phyloP scores from a whole-genome alignment of 2,329 filamentous ascomycete species.

The Aspergillus quadricinctus region DNA sequence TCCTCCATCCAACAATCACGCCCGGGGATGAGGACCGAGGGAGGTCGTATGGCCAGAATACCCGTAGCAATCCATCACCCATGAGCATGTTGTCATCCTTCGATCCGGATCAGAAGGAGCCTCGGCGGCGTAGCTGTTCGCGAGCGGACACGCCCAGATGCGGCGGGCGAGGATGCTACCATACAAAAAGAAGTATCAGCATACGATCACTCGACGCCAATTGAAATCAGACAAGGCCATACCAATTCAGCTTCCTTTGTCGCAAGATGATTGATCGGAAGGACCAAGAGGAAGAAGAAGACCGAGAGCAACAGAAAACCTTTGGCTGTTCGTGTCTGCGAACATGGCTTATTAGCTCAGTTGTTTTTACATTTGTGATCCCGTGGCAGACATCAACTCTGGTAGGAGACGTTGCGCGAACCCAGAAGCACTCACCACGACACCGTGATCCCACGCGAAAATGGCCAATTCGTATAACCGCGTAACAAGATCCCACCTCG shows the following conservation, averaged over 20 bases:
- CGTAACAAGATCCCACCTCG: slow-evolving; percentile 96
- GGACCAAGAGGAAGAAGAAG: slow-evolving; percentile 76
- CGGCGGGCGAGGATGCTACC: slow-evolving; percentile 73
- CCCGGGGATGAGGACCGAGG: slow-evolving; percentile 67
- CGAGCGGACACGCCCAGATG: slow-evolving; percentile 84
- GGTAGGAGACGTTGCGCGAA: slow-evolving; percentile 9
- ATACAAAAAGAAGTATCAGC: neutral
- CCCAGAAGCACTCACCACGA: slow-evolving; percentile 63
- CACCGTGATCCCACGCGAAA: slow-evolving; percentile 98
- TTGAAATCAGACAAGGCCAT: slow-evolving; percentile 24
- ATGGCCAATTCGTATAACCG: slow-evolving; percentile 94
- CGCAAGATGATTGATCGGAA: slow-evolving; percentile 81
- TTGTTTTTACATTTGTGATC: neutral
- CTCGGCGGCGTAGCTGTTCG: slow-evolving; percentile 88
- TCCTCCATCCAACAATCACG: slow-evolving; percentile 91
- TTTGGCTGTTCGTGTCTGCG: slow-evolving; percentile 75
- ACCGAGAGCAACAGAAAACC: slow-evolving; percentile 78
- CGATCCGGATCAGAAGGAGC: slow-evolving; percentile 69
- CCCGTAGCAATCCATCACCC: slow-evolving; percentile 84
- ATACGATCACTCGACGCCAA: neutral
- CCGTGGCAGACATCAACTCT: neutral
- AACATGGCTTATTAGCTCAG: slow-evolving; percentile 7
- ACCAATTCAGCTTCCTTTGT: slow-evolving; percentile 75
- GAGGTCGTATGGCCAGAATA: slow-evolving; percentile 96
- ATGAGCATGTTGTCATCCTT: slow-evolving; percentile 59